Evolutionary conservation across 1,139 yeast species (phyloP).

Genomic region (Candida mesenterica): DNA sequence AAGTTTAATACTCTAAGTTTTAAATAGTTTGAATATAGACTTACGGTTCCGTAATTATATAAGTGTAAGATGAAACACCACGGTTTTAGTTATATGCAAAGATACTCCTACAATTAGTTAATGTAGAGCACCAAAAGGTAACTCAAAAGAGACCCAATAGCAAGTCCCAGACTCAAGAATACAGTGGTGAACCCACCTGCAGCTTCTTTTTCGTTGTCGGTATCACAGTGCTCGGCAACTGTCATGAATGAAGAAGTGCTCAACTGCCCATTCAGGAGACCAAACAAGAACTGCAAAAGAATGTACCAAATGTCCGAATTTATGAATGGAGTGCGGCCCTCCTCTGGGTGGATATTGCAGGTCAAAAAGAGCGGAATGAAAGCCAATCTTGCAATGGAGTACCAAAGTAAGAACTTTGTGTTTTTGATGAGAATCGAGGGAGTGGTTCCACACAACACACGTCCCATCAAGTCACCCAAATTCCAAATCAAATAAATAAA

Average conservation of each 20-base stretch:
- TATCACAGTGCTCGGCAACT: conserved; percentile 58
- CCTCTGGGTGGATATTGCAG: conserved; percentile 56
- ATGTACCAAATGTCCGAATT: conserved; percentile 69
- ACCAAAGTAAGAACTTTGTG: conserved; percentile 44
- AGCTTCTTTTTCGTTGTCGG: conserved; percentile 71
- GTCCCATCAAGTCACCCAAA: conserved; percentile 78
- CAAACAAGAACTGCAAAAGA: conserved; percentile 70
- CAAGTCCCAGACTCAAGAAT: conserved; percentile 70
- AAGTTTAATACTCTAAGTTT: too few relatives aligned
- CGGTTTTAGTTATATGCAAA: too few relatives aligned
- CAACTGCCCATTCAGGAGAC: conserved; percentile 83
- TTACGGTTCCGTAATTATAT: too few relatives aligned
- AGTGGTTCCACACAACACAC: conserved; percentile 66
- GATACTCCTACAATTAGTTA: too few relatives aligned
- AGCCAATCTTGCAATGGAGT: conserved; percentile 51
- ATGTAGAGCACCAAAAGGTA: conserved; percentile 54
- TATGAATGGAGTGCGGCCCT: conserved; percentile 34
- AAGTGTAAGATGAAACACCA: too few relatives aligned
- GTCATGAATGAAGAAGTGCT: conserved; percentile 80
- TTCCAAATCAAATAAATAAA: conserved; percentile 84
- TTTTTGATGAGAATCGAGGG: conserved; percentile 33
- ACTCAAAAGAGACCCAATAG: conserved; percentile 74
- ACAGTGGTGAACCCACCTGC: conserved; percentile 92
- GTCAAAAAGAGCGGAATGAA: conserved; percentile 65
- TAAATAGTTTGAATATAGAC: too few relatives aligned